A percentile compares a stretch with the other conserved stretches of the same genome.
Evolutionary conservation across 208 protist genomes (phyloP).

Genomic region (Wallacemonas sp.): DNA sequence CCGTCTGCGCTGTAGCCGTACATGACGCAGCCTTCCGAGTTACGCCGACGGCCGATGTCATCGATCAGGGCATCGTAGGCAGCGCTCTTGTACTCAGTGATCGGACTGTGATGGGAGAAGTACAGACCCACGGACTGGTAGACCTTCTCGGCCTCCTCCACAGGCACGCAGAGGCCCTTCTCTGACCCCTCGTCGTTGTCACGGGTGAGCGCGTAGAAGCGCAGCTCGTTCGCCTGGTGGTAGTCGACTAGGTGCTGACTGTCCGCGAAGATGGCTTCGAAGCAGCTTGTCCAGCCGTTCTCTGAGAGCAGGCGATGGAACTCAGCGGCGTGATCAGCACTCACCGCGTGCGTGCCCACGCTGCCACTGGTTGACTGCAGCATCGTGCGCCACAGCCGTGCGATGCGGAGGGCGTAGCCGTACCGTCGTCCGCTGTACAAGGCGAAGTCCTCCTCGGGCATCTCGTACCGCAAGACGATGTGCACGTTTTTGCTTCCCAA

Average conservation of each 20-base stretch:
- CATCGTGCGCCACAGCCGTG: conserved; percentile 11
- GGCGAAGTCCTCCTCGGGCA: conserved; percentile 30
- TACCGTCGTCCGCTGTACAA: conserved; percentile 21
- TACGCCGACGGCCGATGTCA: conserved; percentile 25
- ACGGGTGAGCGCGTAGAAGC: conserved; percentile 51
- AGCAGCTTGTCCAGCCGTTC: conserved; percentile 40
- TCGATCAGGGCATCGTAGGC: conserved; percentile 29
- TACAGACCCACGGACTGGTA: conserved; percentile 28
- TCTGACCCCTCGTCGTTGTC: background rate
- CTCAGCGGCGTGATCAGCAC: background rate
- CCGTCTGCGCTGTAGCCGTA: conserved; percentile 37
- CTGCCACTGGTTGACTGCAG: too few species aligned
- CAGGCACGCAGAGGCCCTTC: conserved; percentile 21
- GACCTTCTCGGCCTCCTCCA: conserved; percentile 12
- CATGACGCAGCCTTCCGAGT: conserved; percentile 59
- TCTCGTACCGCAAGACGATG: conserved; percentile 44
- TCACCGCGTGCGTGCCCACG: conserved; percentile 2
- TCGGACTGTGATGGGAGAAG: conserved; percentile 15
- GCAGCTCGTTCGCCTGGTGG: conserved; percentile 17
- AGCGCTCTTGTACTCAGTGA: conserved; percentile 11
- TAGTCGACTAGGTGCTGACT: conserved; percentile 53
- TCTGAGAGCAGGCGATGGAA: conserved; percentile 28
- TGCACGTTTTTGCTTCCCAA: conserved; percentile 49
- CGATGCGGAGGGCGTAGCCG: conserved; percentile 29
- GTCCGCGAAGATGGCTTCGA: conserved; percentile 47